Conservation (phyloP, 2,329 filamentous ascomycete species). For the Didymosphaeria variabile region DNA sequence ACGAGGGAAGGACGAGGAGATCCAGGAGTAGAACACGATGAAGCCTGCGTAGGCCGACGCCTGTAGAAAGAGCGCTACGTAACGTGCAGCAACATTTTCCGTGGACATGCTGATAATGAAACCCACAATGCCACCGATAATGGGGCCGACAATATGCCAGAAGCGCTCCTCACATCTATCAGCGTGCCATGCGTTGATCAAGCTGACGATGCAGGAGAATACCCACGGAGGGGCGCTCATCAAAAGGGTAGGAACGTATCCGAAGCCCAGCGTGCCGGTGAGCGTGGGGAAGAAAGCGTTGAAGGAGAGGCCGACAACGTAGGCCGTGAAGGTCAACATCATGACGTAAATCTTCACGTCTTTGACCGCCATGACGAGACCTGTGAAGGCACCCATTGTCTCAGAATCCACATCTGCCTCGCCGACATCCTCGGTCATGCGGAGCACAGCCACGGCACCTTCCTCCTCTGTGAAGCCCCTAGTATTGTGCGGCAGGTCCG, state of each 20-base stretch:
- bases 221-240: conserved; percentile 60
- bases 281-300: conserved; percentile 52
- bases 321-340: conserved; percentile 69
- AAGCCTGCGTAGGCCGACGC: conserved; percentile 52
- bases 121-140: conserved; percentile 54
- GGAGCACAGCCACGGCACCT: conserved; percentile 50
- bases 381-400: conserved; percentile 62
- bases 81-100: conserved; percentile 40
- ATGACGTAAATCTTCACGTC: conserved; percentile 71
- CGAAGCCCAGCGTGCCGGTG: conserved; percentile 50
- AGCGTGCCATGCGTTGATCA: conserved; percentile 62
- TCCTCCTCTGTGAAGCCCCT: conserved; percentile 59
- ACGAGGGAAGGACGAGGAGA: conserved; percentile 56
- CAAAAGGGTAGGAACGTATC: conserved; percentile 49
- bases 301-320: conserved; percentile 62
- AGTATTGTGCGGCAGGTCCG: conserved; percentile 51
- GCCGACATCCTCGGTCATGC: conserved; percentile 61
- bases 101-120: conserved; percentile 53
- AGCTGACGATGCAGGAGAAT: conserved; percentile 56
- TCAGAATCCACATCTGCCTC: conserved; percentile 53
- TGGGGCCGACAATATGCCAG: conserved; percentile 61
- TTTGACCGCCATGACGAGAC: conserved; percentile 67
- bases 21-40: conserved; percentile 51
- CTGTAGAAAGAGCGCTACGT: conserved; percentile 46
- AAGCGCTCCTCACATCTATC: conserved; percentile 61